Conservation (phyloP, 768 basidiomycete species). For the Calocybe cyanea region DNA sequence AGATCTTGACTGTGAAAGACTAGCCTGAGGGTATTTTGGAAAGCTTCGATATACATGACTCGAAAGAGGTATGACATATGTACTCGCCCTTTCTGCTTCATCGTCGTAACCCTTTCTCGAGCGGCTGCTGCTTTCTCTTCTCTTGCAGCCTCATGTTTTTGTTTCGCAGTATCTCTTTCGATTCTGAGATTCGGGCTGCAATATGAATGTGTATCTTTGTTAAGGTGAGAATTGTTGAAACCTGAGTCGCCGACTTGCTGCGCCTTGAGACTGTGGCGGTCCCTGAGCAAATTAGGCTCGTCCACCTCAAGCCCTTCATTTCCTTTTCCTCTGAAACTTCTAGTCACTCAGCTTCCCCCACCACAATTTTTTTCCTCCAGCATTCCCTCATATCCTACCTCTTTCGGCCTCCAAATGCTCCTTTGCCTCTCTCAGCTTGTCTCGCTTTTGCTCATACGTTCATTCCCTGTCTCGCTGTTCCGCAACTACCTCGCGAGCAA, state of each 20-base stretch:
- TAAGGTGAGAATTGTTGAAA: too few relatives aligned
- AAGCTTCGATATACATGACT: neutral
- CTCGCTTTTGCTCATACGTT: constrained; percentile 60
- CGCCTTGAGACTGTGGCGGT: too few relatives aligned
- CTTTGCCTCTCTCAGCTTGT: constrained; percentile 61
- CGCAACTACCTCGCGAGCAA: constrained; percentile 59
- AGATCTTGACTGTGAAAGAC: constrained; percentile 98
- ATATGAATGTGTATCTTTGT: constrained; percentile 62
- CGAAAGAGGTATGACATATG: neutral
- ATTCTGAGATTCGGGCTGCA: constrained; percentile 42
- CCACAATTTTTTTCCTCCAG: too few relatives aligned
- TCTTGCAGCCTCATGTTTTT: constrained; percentile 40
- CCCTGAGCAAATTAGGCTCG: too few relatives aligned
- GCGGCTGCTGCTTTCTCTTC: constrained; percentile 48
- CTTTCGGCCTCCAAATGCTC: constrained; percentile 76
- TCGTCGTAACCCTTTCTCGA: constrained; percentile 59
- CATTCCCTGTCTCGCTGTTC: constrained; percentile 53
- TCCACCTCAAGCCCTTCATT: too few relatives aligned
- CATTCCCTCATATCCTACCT: constrained; percentile 79
- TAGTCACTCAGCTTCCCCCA: too few relatives aligned
- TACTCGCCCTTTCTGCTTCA: constrained; percentile 74
- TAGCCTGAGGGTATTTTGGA: constrained; percentile 39
- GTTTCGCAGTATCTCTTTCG: constrained; percentile 69
- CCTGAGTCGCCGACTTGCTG: too few relatives aligned
- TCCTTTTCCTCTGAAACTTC: too few relatives aligned